Evolutionary conservation across 495 filamentous ascomycete genomes (phyloP), one percentile per base, ranked within the genome.

Genomic region (Lophiotrema nucula): DNA sequence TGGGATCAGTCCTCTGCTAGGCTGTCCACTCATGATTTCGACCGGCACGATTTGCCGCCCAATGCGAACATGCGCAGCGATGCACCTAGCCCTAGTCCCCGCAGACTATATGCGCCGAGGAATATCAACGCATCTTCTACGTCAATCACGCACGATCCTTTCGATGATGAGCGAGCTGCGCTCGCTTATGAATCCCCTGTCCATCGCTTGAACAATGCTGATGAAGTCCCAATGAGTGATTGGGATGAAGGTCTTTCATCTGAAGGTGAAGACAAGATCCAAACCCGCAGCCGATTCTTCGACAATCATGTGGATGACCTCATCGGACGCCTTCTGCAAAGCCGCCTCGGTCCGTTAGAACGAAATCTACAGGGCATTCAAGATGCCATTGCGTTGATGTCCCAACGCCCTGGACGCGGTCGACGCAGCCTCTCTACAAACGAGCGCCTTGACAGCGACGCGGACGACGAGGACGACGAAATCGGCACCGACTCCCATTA

Each of bases 381-480:
- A 63, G 76, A 87, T 16, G 37, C 57, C 4, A 50, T 68, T 27
- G 53, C 45, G 0, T 24, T 31, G 25, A 59, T 67, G 25, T 58
- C 53, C 8, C 55, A 62, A 28, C 39, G 39, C 16, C n/a, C 42
- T 24, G 52, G 61, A 24, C 57, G 62, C 22, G 57, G 58, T 37
- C 56, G 55, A 39, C 59, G 52, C 44, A 56, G 56, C 60, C 66
- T 64, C 56, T 65, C 49, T 51, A 53, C 46, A 53, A 65, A 39
- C 53, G 66, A 45, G 42, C 60, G 45, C 27, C 83, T 83, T 44
- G 80, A 92, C 44, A 96, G 91, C 56, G 93, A 97, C 73, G 93
- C 92, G 1, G 93, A 97, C 60, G 93, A 97, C 60, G 92, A 96
- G 67, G 92, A 95, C 64, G 90, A 95, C 22, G 85, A 83, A 5